Base-by-base conservation (phyloP, 116 monocot species). In the Phalaenopsis hybrid region DNA sequence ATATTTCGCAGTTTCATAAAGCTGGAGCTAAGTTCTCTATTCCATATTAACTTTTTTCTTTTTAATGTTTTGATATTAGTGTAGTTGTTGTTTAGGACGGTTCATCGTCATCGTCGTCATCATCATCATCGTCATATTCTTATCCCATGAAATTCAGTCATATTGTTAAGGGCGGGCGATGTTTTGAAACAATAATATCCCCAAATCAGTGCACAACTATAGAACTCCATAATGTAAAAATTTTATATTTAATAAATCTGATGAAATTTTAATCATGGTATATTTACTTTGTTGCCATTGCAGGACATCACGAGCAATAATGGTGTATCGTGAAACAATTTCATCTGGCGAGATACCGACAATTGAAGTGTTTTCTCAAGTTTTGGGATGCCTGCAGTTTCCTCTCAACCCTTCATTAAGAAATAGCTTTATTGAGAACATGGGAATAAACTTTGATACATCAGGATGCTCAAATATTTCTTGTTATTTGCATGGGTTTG, bases 331-430 rank as follows among this genome's bases (percentile, higher is more conserved):
- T 72, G 88, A 97, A 83, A 86, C 92, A 77, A 94, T 94, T 86
- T 88, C 91, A 74, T 86, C 94, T 76, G 85, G 94, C 75, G 72
- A 92, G 6, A 82, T 83, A 87, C 96, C 96, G 52, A 83, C 92
- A 84, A 82, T 85, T 76, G 94, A 94, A 86, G 91, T 89, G 76
- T 88, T 92, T 81, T 92, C 91, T 74, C 94, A 97, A 85, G 92
- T 97, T 81, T 86, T 97, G 70, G 96, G 96, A 46, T 97, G 94
- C 88, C 87, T 97, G 85, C 88, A 90, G 82, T 91, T 94, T 87
- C 96, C 96, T 52, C 77, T 57, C 50, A 89, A 92, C 83, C 70
- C 57, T 82, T 68, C 80, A 58, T 65, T 89, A 44, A 91, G 84
- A 85, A 89, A 82, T 43, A 91, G 79, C 81, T 88, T 97, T 79